Percentiles rank a stretch among this genome's conserved stretches.
Evolutionary conservation across 805 yeast species (phyloP).

Genomic region (Nakazawaea molendinolei): DNA sequence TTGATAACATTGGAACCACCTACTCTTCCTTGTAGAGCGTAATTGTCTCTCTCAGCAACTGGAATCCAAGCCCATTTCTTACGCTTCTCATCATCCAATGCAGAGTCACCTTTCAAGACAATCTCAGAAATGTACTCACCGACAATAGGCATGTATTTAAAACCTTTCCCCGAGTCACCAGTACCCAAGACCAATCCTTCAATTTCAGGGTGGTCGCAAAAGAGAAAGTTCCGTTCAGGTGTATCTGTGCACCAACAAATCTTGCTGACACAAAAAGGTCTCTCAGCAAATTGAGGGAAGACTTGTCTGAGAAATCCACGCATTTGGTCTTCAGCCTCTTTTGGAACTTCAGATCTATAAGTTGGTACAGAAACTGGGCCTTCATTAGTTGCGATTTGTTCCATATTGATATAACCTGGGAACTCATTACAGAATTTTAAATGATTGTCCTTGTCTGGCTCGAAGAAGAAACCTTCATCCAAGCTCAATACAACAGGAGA

Average conservation of each 20-base stretch:
- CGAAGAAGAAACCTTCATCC: constrained; percentile 36
- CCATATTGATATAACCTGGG: constrained; percentile 28
- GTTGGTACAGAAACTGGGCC: constrained; percentile 22
- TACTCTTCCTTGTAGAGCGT: constrained; percentile 18
- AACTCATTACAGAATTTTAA: constrained; percentile 34
- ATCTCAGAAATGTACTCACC: constrained; percentile 27
- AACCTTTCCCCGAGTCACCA: constrained; percentile 32
- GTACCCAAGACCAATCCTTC: constrained; percentile 24
- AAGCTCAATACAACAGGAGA: constrained; percentile 30
- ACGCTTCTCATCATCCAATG: constrained; percentile 20
- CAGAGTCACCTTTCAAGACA: constrained; percentile 23
- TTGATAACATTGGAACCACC: constrained; percentile 17
- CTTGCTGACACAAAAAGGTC: constrained; percentile 24
- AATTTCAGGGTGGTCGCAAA: constrained; percentile 25
- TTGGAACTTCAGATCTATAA: constrained; percentile 24
- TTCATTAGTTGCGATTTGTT: background rate
- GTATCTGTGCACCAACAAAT: constrained; percentile 33
- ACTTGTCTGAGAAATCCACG: constrained; percentile 26
- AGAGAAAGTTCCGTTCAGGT: constrained; percentile 25
- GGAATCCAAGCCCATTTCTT: constrained; percentile 31
- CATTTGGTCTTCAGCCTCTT: constrained; percentile 26
- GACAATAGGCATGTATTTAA: constrained; percentile 29
- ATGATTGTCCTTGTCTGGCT: constrained; percentile 29
- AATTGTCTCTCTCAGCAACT: constrained; percentile 28
- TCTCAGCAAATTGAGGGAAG: constrained; percentile 23